A percentile compares a stretch with the other conserved stretches of the same genome.
These are phyloP conservation scores for Nicotiana tabacum DNA, from an alignment of 257 asterid genomes.

Conservation along the genomic window DNA sequence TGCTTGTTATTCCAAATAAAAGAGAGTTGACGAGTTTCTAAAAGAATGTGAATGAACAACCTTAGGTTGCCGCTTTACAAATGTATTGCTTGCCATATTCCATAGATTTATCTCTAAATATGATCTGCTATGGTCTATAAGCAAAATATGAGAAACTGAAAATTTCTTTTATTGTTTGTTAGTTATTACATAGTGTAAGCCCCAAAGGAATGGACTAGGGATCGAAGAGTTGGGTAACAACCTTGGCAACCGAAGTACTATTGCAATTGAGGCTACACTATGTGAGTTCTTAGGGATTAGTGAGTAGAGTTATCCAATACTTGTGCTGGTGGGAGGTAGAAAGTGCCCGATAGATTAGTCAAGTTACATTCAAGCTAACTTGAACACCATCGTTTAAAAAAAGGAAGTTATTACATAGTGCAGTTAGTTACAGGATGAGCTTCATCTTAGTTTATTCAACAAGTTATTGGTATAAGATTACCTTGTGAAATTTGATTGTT, in stretches of 20 bases:
- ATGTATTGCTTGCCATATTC: neutral
- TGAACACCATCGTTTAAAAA: neutral
- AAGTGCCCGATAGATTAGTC: neutral
- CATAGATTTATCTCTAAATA: neutral
- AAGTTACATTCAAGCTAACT: neutral
- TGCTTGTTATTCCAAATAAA: neutral
- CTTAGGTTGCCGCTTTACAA: neutral
- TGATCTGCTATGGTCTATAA: neutral
- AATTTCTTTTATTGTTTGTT: neutral
- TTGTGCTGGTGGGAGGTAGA: neutral
- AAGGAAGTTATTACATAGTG: neutral
- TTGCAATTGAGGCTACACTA: neutral
- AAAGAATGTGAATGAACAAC: neutral
- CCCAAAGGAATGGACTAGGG: neutral
- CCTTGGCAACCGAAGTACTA: neutral
- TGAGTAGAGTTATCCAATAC: neutral
- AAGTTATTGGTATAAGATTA: neutral
- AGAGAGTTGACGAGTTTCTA: neutral
- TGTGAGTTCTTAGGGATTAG: neutral
- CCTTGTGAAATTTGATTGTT: neutral
- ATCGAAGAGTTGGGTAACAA: neutral
- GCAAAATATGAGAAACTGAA: neutral
- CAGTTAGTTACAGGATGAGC: neutral
- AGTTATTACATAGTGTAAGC: neutral
- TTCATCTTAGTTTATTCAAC: too few species aligned